Base-by-base conservation (phyloP, 139 green algal genomes). In the Picocystis salinarum region DNA sequence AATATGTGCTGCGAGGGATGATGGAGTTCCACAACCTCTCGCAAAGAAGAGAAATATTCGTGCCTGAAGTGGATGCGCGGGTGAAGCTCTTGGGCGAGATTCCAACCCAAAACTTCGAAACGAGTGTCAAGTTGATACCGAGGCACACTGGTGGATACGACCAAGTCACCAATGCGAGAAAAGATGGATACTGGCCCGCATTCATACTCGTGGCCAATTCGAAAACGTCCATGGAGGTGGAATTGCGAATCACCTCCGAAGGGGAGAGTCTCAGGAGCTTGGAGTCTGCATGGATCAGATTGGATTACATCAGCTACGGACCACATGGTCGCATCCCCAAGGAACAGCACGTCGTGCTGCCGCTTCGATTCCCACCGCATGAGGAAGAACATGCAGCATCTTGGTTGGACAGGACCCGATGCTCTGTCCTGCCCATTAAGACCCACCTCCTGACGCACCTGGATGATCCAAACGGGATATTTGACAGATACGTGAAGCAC, bases 401-500 rank as follows among this genome's bases (percentile, higher is more conserved):
- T 7, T 20, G 36, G 26, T 20, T 20, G 9, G 7, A 10, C 7
- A 11, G 36, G 10, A 10, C 7, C 7, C 36, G 31, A 24, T 13
- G 17, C 17, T 18, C 53, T 24, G 29, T 61, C 24, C 33, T 68
- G 7, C 24, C 61, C 1, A 44, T 72, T 5, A 34, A 19, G 5
- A 72, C 62, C 3, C 62, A 72, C 54, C 61, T 72, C n/a, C 61
- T 72, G 6, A 63, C 41, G 44, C 62, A 72, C 42, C 40, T 62
- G 6, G 62, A 72, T 40, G 61, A 72, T 46, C 62, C 62, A 6
- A 23, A 67, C 4, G 7, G 9, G 12, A 34, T 64, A 20, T 23
- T 55, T 7, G 23, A 57, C 19, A 9, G n/a, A 18, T 55, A 50
- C 25, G 47, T 39, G 15, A 13, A 11, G 23, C 33, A 15, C 5